These are phyloP conservation scores for Daldinia sp. DNA, from an alignment of 2,329 filamentous ascomycete species.

Conservation along the genomic window DNA sequence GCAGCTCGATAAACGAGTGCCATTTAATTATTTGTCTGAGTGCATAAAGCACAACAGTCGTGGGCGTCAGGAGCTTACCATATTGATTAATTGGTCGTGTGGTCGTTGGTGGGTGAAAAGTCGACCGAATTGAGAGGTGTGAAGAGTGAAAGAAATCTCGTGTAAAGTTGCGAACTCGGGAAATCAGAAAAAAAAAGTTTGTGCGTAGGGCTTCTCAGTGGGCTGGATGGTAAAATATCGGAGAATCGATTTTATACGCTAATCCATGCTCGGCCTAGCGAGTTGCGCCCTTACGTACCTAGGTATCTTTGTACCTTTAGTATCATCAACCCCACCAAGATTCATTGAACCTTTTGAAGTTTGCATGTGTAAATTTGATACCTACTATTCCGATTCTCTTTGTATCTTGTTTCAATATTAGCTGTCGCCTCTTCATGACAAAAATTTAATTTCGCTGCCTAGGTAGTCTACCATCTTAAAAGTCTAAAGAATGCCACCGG, in stretches of 20 bases:
- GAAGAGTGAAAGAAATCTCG: conserved; percentile 45
- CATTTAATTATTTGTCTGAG: conserved; percentile 44
- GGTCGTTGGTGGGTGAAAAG: conserved; percentile 56
- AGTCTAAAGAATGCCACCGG: conserved; percentile 72
- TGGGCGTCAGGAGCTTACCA: conserved; percentile 63
- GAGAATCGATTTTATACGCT: conserved; percentile 11
- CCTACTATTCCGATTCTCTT: background rate
- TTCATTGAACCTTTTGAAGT: conserved; percentile 11
- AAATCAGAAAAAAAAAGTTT: conserved; percentile 40
- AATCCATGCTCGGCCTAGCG: conserved; percentile 20
- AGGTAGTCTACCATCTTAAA: no score
- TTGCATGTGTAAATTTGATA: background rate
- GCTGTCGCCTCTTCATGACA: background rate
- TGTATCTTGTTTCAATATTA: background rate
- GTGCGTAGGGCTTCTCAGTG: conserved; percentile 43
- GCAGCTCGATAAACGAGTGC: conserved; percentile 49
- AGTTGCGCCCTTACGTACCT: conserved; percentile 32
- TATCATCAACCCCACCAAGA: conserved; percentile 29
- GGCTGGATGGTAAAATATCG: conserved; percentile 39
- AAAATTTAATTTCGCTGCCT: background rate
- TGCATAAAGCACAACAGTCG: conserved; percentile 47
- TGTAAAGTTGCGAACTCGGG: conserved; percentile 39
- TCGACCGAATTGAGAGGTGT: conserved; percentile 48
- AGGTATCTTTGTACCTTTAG: conserved; percentile 5
- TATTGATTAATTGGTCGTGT: conserved; percentile 61